Percentiles rank a stretch among this genome's conserved stretches.
These are phyloP conservation scores for thale cress (Arabidopsis thaliana) DNA, from an alignment of 345 rosid genomes.

Conservation along the genomic window DNA sequence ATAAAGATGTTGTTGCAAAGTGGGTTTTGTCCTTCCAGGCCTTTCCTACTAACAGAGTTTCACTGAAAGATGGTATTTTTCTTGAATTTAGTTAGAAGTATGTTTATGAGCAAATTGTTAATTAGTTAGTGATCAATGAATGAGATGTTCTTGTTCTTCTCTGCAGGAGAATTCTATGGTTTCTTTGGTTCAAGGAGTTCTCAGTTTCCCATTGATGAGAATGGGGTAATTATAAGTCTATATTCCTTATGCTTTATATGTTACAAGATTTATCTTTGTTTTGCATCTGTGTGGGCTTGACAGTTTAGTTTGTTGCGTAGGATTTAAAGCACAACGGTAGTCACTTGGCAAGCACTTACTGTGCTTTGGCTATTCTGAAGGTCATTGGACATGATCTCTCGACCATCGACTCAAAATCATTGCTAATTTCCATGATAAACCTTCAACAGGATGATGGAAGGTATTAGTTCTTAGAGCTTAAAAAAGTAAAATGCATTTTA, in stretches of 20 bases:
- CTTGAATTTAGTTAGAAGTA: background rate
- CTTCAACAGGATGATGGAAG: conserved; percentile 93
- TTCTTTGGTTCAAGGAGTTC: conserved; percentile 82
- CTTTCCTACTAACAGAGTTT: conserved; percentile 53
- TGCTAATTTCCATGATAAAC: conserved; percentile 71
- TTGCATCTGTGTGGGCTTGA: conserved; percentile 20
- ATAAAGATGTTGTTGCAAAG: conserved; percentile 58
- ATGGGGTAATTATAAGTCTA: conserved; percentile 52
- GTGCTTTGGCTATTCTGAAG: conserved; percentile 79
- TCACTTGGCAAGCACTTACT: conserved; percentile 87
- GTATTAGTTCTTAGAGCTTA: conserved; percentile 42
- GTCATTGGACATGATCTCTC: conserved; percentile 65
- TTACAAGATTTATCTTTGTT: background rate
- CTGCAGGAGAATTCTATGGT: conserved; percentile 84
- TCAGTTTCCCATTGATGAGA: conserved; percentile 56
- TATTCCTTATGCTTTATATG: background rate
- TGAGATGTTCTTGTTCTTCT: conserved; percentile 20
- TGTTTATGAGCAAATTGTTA: background rate
- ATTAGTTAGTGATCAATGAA: background rate
- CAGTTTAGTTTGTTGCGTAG: conserved; percentile 46
- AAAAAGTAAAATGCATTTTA: background rate
- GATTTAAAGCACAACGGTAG: conserved; percentile 59
- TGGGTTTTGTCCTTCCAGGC: conserved; percentile 92
- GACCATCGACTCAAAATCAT: conserved; percentile 53
- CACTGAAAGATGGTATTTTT: conserved; percentile 58